Conservation (phyloP, 495 filamentous ascomycete species). For the Choiromyces venosus region DNA sequence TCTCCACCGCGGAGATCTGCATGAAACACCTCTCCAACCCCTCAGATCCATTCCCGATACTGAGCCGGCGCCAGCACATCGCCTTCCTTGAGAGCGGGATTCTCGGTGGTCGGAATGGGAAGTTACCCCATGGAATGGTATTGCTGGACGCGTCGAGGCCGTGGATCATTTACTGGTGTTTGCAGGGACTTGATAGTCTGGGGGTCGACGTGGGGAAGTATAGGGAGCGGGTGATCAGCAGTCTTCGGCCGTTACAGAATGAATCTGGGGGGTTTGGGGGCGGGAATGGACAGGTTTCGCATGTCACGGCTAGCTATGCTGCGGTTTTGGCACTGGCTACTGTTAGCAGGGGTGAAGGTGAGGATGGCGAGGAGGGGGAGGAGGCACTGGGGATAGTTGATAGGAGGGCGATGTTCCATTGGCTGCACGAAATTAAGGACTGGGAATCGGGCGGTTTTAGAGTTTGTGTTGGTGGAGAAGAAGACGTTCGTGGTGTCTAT, state of each 20-base stretch:
- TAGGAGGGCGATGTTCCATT: conserved; percentile 78
- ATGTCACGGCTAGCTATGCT: conserved; percentile 83
- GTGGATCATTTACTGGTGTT: conserved; percentile 90
- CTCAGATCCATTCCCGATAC: conserved; percentile 65
- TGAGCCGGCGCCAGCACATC: conserved; percentile 66
- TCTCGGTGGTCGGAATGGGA: conserved; percentile 38
- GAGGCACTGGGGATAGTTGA: conserved; percentile 66
- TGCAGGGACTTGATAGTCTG: conserved; percentile 65
- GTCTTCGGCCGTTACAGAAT: conserved; percentile 76
- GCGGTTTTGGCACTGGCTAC: conserved; percentile 69
- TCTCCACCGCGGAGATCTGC: conserved; percentile 61
- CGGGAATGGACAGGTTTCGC: conserved; percentile 81
- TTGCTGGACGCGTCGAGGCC: conserved; percentile 75
- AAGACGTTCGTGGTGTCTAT: conserved; percentile 91
- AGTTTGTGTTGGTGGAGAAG: conserved; percentile 74
- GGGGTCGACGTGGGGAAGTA: conserved; percentile 69
- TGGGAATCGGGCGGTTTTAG: conserved; percentile 69
- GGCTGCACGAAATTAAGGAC: conserved; percentile 78
- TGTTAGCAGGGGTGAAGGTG: conserved; percentile 61
- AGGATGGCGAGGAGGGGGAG: conserved; percentile 1
- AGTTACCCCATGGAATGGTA: conserved; percentile 61
- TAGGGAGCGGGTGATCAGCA: conserved; percentile 61
- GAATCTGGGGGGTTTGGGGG: conserved; percentile 82
- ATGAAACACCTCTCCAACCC: conserved; percentile 62
- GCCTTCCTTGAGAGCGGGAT: conserved; percentile 67